phyloP scores from a whole-genome alignment of 768 basidiomycete genomes.

The Candolleomyces eurysporus region DNA sequence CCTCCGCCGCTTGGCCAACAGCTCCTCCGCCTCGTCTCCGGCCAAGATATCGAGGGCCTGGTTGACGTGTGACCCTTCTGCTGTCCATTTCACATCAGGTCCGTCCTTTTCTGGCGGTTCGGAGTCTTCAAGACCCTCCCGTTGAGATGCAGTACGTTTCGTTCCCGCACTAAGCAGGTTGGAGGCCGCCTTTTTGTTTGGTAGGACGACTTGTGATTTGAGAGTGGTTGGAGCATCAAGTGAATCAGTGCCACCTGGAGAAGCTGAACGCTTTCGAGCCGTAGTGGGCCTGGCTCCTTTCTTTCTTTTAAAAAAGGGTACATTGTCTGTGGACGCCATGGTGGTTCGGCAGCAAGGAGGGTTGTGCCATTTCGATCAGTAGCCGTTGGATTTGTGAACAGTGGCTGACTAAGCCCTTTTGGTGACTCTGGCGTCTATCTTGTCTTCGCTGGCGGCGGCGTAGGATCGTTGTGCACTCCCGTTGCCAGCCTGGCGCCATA shows the following conservation, averaged over 20 bases:
- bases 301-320: conserved; percentile 84
- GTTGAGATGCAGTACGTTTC: conserved; percentile 53
- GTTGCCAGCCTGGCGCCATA: background rate
- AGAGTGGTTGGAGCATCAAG: conserved; percentile 32
- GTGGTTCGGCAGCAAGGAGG: conserved; percentile 11
- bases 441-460: background rate
- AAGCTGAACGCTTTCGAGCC: conserved; percentile 65
- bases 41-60: conserved; percentile 73
- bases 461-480: background rate
- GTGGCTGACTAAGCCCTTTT: conserved; percentile 10
- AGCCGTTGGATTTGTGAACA: conserved; percentile 3
- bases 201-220: conserved; percentile 75
- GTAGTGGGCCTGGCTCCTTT: conserved; percentile 77
- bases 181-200: conserved; percentile 60
- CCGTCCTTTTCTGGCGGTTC: conserved; percentile 54
- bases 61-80: conserved; percentile 71
- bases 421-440: conserved; percentile 1
- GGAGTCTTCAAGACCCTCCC: conserved; percentile 51
- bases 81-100: conserved; percentile 76
- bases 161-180: conserved; percentile 67
- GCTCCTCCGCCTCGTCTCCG: conserved; percentile 78
- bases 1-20: conserved; percentile 67
- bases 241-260: conserved; percentile 18
- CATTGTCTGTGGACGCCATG: conserved; percentile 47
- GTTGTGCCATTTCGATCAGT: background rate